Evolutionary conservation across 176 grass and related monocot species (phyloP), one percentile per base, ranked within the genome.

Genomic region (Coix lacrymajobi): DNA sequence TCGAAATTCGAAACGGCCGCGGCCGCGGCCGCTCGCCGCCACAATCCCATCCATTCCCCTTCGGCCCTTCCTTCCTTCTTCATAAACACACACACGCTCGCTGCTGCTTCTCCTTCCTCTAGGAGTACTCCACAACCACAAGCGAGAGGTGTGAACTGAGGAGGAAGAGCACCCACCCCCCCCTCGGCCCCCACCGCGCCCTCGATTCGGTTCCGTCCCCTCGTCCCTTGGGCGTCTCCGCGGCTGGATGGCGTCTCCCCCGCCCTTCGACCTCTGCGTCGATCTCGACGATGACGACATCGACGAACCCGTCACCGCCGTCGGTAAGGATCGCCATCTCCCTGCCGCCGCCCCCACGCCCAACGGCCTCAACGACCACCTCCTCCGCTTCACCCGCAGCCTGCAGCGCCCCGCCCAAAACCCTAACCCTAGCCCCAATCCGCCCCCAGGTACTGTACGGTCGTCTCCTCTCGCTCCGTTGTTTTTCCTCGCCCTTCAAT

Each of bases 321-420:
- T 36, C 63, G 20, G 30, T 8, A 7, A 46, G 24, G 8, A 33
- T 52, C 65, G 12, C 30, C 62, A 14, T 20, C 62, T 22, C 22
- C 77, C 49, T 63, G 57, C 65, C 44, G 56, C 69, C 34, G 69
- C 81, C 62, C 89, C 87, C 15, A 90, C 93, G 40, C 92, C 95
- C 60, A 91, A 92, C 78, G 93, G 96, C 67, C 90, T 98, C 76
- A 95, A 98, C 76, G 88, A 98, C 43, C 90, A 89, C 51, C 84
- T 94, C 16, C 78, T 89, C 69, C 81, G 83, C 71, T 87, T 93
- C 86, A 81, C 88, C 22, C 82, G 71, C 73, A 84, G 15, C 33
- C 79, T 81, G 34, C 77, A 67, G 56, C 81, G 62, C 20, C 3
- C 68, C 36, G 8, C 68, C 31, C 72, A 52, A 48, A 86, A 89